These are phyloP conservation scores for Jaminaea rosea DNA, from an alignment of 1,284 basidiomycete species.

Conservation along the genomic window DNA sequence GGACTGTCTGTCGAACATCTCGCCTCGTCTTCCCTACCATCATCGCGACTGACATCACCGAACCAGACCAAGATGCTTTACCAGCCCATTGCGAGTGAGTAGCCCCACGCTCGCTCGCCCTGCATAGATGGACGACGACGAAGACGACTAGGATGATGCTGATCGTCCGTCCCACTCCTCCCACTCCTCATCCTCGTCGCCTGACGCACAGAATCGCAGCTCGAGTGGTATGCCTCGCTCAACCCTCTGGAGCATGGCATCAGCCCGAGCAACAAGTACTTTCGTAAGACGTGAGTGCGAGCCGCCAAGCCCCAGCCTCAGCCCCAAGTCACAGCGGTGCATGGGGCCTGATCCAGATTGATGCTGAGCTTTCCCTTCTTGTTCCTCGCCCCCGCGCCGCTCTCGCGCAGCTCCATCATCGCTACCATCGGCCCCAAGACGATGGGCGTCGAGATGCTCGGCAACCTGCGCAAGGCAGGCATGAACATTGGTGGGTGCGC, in stretches of 20 bases:
- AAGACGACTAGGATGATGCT: background rate
- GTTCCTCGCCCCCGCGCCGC: background rate
- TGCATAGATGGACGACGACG: too few species aligned
- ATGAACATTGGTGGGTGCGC: slow-evolving; percentile 40
- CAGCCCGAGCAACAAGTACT: slow-evolving; percentile 34
- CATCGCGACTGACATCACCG: background rate
- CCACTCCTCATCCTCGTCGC: background rate
- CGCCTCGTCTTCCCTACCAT: background rate
- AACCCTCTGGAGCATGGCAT: slow-evolving; percentile 43
- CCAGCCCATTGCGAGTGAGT: slow-evolving; percentile 25
- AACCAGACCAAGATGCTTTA: slow-evolving; percentile 22
- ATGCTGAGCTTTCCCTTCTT: background rate
- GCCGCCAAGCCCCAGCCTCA: too few species aligned
- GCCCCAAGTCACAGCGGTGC: background rate
- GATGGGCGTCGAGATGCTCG: slow-evolving; percentile 41
- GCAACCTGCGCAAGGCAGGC: slow-evolving; percentile 40
- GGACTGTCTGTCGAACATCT: background rate
- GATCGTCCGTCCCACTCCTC: background rate
- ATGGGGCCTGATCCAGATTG: too few species aligned
- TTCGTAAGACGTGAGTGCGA: slow-evolving; percentile 43
- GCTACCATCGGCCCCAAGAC: slow-evolving; percentile 46
- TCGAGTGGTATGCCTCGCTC: slow-evolving; percentile 46
- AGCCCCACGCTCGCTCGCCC: too few species aligned
- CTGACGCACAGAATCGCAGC: slow-evolving; percentile 17
- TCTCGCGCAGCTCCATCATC: slow-evolving; percentile 37